Percentiles rank a stretch among this genome's conserved stretches.
Conservation (phyloP, 805 yeast genomes). For the Isabelozyma heimii region DNA sequence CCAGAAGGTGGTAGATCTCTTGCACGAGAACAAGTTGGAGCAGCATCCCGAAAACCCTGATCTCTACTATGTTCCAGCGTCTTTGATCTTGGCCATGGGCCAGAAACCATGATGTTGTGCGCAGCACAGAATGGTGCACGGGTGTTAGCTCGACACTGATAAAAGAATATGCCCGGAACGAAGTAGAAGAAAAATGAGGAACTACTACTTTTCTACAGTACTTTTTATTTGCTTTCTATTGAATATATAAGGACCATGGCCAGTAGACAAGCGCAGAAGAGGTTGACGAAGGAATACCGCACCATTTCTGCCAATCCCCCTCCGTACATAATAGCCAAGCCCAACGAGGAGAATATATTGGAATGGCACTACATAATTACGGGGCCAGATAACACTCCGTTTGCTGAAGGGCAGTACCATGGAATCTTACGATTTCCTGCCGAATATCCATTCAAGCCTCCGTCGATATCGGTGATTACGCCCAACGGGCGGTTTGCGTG, state of each 20-base stretch:
- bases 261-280: slow-evolving; percentile 38
- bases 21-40: slow-evolving; percentile 13
- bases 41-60: slow-evolving; percentile 2
- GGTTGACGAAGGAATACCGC: slow-evolving; percentile 79
- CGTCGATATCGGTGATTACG: slow-evolving; percentile 83
- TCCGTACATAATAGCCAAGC: slow-evolving; percentile 80
- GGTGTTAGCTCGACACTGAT: no score
- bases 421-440: slow-evolving; percentile 81
- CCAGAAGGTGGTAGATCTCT: slow-evolving; percentile 6
- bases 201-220: no score
- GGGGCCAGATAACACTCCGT: slow-evolving; percentile 91
- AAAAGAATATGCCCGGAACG: no score
- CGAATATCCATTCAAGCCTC: slow-evolving; percentile 91
- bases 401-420: slow-evolving; percentile 82
- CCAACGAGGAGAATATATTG: slow-evolving; percentile 80
- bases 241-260: slow-evolving; percentile 25
- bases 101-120: slow-evolving; percentile 8
- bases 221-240: background rate
- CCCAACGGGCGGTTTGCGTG: slow-evolving; percentile 87
- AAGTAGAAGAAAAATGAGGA: background rate
- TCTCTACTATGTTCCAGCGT: background rate
- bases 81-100: slow-evolving; percentile 26
- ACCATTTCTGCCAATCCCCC: slow-evolving; percentile 76
- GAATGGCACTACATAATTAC: slow-evolving; percentile 93
- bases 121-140: background rate